These are phyloP conservation scores for Rheum nobile DNA, from an alignment of 148 eudicot genomes.

Conservation along the genomic window DNA sequence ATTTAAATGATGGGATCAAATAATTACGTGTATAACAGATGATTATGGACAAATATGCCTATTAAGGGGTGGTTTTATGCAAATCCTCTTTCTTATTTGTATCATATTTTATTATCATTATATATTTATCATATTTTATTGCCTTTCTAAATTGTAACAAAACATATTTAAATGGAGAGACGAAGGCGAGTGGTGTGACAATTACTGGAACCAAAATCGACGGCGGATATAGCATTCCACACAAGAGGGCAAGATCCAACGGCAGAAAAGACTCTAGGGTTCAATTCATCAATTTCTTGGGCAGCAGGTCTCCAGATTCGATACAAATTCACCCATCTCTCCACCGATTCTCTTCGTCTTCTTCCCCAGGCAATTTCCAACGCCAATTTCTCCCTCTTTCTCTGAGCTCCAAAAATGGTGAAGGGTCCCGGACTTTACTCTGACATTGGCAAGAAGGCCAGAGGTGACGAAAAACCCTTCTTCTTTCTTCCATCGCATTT, in stretches of 20 bases:
- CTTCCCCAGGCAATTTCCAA: background rate
- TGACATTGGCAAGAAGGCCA: slow-evolving; percentile 84
- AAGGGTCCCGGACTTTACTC: slow-evolving; percentile 96
- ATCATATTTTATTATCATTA: too few species aligned
- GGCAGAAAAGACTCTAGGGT: background rate
- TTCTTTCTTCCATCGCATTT: background rate
- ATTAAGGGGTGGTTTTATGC: too few species aligned
- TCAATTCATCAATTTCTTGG: background rate
- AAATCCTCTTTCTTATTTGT: too few species aligned
- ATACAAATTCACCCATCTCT: background rate
- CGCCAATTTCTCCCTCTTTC: slow-evolving; percentile 7
- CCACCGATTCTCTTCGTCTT: slow-evolving; percentile 6
- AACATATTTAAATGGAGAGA: background rate
- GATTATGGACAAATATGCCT: too few species aligned
- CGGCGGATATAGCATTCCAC: background rate
- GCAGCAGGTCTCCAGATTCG: background rate
- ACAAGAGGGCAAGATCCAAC: slow-evolving; percentile 2
- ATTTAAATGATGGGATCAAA: too few species aligned
- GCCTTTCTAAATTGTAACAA: background rate
- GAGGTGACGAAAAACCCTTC: slow-evolving; percentile 34
- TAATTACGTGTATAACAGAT: too few species aligned
- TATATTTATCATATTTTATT: background rate
- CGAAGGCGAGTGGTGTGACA: background rate
- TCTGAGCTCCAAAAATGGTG: slow-evolving; percentile 25
- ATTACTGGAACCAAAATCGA: background rate